These are phyloP conservation scores for Hortiboletus rubellus DNA, from an alignment of 1,284 basidiomycete genomes.

Conservation along the genomic window DNA sequence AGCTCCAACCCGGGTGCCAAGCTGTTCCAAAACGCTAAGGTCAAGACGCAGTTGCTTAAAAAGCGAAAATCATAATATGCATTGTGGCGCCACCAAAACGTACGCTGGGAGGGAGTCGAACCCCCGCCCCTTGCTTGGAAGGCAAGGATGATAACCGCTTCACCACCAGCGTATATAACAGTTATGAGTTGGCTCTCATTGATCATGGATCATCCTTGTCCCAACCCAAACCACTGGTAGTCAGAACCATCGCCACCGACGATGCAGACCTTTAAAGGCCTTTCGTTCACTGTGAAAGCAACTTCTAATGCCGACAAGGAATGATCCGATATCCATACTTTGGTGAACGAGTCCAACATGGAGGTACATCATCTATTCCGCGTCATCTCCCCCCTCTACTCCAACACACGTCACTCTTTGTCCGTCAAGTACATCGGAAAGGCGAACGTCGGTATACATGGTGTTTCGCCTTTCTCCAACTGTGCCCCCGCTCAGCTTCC, in stretches of 20 bases:
- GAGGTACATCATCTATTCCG: slow-evolving; percentile 15
- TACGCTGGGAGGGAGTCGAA: slow-evolving; percentile 68
- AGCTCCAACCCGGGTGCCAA: background rate
- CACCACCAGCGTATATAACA: slow-evolving; percentile 45
- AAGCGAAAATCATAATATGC: background rate
- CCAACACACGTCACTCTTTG: background rate
- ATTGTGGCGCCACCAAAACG: no score
- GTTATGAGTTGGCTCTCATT: no score
- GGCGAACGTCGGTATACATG: slow-evolving; percentile 33
- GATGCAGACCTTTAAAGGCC: slow-evolving; percentile 6
- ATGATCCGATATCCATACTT: slow-evolving; percentile 22
- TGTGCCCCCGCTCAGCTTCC: background rate
- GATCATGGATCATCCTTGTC: no score
- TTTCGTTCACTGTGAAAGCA: slow-evolving; percentile 23
- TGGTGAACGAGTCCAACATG: slow-evolving; percentile 29
- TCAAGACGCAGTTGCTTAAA: background rate
- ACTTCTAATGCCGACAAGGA: slow-evolving; percentile 22
- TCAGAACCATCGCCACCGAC: background rate
- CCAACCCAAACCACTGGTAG: no score
- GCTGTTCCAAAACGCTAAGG: background rate
- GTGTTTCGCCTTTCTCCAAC: slow-evolving; percentile 4
- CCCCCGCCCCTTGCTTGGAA: slow-evolving; percentile 84
- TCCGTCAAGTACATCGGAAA: slow-evolving; percentile 27
- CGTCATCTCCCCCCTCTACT: slow-evolving; percentile 1
- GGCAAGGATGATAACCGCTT: slow-evolving; percentile 86